Conservation (phyloP, 257 asterid species). For the Solanum piurae region DNA sequence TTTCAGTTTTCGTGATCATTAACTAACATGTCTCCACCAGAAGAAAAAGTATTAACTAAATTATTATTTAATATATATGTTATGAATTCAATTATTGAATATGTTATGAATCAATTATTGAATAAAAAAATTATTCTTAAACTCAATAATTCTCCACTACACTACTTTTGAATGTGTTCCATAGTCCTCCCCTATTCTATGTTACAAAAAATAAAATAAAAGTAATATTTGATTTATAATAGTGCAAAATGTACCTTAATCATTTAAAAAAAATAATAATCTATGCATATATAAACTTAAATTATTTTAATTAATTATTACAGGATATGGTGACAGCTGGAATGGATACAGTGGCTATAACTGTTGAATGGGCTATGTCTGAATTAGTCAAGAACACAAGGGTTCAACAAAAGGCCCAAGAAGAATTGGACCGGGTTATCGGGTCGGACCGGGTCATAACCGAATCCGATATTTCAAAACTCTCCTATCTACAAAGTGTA, state of each 20-base stretch:
- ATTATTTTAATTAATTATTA: not conserved
- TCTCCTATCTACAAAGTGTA: constrained; percentile 6
- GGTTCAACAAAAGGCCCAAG: constrained; percentile 4
- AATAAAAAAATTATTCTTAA: not conserved
- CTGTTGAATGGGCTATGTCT: not conserved
- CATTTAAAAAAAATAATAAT: no score
- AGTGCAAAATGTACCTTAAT: no score
- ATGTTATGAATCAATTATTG: not conserved
- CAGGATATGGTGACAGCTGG: constrained; percentile 6
- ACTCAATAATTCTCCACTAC: not conserved
- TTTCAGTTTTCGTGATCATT: not conserved
- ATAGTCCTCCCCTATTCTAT: not conserved
- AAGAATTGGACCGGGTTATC: not conserved
- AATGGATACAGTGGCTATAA: not conserved
- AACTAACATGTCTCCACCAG: not conserved
- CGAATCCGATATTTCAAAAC: not conserved
- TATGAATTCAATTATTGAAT: not conserved
- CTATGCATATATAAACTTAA: no score
- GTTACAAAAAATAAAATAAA: not conserved
- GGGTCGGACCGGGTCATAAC: not conserved
- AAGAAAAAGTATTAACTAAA: not conserved
- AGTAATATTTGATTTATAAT: no score
- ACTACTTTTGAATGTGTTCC: not conserved
- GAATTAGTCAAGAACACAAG: constrained; percentile 1
- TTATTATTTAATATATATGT: not conserved